Evolutionary conservation across 352 stramenopile species (phyloP), one percentile per base, ranked within the genome.

Genomic region (Phytophthora nicotianae): DNA sequence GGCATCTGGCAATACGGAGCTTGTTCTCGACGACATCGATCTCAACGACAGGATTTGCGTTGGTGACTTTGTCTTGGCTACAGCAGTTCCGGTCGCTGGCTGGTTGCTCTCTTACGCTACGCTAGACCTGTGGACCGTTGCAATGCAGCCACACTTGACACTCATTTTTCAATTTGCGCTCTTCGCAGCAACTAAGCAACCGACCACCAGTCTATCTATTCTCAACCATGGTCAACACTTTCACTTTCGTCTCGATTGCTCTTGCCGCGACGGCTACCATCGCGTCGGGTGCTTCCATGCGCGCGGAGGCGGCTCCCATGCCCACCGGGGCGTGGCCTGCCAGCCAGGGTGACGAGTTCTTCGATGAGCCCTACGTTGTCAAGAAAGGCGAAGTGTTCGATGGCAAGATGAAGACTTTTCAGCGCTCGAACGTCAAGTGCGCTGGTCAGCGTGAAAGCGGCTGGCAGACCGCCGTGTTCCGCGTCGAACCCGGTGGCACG

Each of bases 391-490:
- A 68, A n/a, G 58, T 65, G 13, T 86, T 79, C 46, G 79, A 65
- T 29, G 58, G 58, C 40, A 58, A 65, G 21, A 65, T 65, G 58
- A 65, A 65, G 40, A 65, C 35, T 23, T 65, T 43, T 41, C 58
- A 65, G 58, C 58, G 58, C n/a, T 65, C 58, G 4, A 60, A 65
- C 58, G 70, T 83, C 70, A 79, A 81, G 24, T 75, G 75, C 49
- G 60, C 51, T 55, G 68, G 74, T 45, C 74, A 83, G 55, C 50
- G 33, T 35, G 74, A 83, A 26, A 68, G 40, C 33, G 58, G 58
- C 19, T 56, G 50, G 32, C 42, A 65, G 37, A 72, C 66, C 35
- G 74, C 68, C 45, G 74, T 82, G 32, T 72, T 79, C 58, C 73
- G 71, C 35, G 55, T 69, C 41, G 60, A 76, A 26, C 53, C 68